phyloP scores from a whole-genome alignment of 345 rosid species.

The Gossypium stocksii region DNA sequence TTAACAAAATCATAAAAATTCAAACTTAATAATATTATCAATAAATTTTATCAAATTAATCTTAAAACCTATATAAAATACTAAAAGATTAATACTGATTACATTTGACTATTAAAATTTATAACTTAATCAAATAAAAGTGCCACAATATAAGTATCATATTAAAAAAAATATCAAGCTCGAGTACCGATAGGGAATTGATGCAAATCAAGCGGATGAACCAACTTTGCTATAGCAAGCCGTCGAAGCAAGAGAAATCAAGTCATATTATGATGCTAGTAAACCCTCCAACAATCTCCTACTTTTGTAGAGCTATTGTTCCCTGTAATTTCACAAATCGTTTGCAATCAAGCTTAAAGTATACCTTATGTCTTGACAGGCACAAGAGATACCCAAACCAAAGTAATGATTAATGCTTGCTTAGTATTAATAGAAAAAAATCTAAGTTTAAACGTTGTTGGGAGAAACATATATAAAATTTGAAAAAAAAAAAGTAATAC shows the following conservation, averaged over 20 bases:
- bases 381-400: not conserved
- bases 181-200: not conserved
- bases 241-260: conserved; percentile 2
- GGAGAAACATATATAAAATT: no score
- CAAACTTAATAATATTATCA: no score
- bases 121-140: no score
- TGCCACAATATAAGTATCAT: no score
- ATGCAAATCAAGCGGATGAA: not conserved
- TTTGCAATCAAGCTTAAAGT: not conserved
- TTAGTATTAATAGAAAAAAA: not conserved
- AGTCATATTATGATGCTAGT: not conserved
- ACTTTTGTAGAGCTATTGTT: not conserved
- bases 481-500: no score
- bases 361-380: not conserved
- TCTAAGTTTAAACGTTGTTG: no score
- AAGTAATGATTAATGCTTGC: not conserved
- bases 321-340: not conserved
- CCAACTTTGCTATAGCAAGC: not conserved
- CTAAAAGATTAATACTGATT: no score
- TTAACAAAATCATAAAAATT: no score
- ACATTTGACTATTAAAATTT: no score
- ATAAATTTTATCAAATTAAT: no score
- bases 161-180: no score
- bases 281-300: not conserved
- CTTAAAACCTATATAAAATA: no score